Percentiles rank a stretch among this genome's conserved stretches.
Evolutionary conservation across 2,329 filamentous ascomycete species (phyloP).

Genomic region (Botrytis elliptica): DNA sequence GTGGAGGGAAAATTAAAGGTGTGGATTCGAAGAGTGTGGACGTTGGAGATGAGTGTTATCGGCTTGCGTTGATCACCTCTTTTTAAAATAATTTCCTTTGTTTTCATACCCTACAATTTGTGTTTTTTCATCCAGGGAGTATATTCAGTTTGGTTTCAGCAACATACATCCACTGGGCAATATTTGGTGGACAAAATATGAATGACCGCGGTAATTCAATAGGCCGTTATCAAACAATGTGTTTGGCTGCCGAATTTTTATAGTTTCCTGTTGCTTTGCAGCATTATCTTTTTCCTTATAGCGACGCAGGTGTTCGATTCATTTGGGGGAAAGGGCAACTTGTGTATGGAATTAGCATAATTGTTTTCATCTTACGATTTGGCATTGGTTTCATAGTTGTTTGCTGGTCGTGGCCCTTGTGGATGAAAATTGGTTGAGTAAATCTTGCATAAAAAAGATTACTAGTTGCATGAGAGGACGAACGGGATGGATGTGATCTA

Average conservation of each 20-base stretch:
- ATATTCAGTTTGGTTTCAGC: constrained; percentile 17
- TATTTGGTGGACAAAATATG: constrained; percentile 5
- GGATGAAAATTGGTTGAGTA: constrained; percentile 2
- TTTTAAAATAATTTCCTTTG: background rate
- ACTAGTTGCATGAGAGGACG: constrained; percentile 2
- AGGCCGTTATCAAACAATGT: background rate
- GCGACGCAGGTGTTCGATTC: constrained; percentile 18
- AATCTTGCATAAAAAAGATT: constrained; percentile 1
- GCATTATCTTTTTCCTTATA: constrained; percentile 11
- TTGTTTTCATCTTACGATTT: constrained; percentile 7
- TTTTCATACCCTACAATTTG: constrained; percentile 22
- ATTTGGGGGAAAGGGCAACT: constrained; percentile 14
- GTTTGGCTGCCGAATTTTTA: constrained; percentile 6
- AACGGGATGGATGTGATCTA: constrained; percentile 1
- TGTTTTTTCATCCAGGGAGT: constrained; percentile 13
- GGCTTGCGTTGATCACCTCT: constrained; percentile 56
- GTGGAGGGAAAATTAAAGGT: constrained; percentile 92
- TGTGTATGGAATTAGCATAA: constrained; percentile 19
- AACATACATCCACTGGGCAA: background rate
- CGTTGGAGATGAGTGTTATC: constrained; percentile 95
- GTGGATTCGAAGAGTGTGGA: constrained; percentile 98
- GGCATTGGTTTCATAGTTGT: constrained; percentile 9
- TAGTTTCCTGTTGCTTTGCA: constrained; percentile 4
- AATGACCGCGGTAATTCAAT: background rate
- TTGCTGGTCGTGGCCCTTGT: constrained; percentile 1